phyloP scores from a whole-genome alignment of 768 basidiomycete genomes.

The Pleurotus ostreatus region DNA sequence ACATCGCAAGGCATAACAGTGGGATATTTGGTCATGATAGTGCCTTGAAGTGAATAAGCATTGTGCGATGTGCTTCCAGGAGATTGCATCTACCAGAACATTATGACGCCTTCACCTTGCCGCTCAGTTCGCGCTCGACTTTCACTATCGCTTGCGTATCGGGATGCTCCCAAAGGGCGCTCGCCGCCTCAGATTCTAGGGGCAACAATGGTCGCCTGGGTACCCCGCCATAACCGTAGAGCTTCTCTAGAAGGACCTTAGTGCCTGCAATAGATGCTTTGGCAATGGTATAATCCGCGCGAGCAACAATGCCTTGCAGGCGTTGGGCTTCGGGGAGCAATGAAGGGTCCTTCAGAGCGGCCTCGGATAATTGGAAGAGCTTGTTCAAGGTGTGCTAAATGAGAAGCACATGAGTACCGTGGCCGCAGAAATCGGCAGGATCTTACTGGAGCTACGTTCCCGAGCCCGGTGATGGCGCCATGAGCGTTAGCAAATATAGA shows the following conservation, averaged over 20 bases:
- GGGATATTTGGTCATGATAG: not conserved
- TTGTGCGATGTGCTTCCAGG: not conserved
- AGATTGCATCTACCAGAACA: not conserved
- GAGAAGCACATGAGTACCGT: slow-evolving; percentile 4
- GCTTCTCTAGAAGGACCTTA: slow-evolving; percentile 72
- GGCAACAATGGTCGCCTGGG: slow-evolving; percentile 79
- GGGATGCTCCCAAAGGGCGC: slow-evolving; percentile 67
- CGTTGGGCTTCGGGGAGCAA: slow-evolving; percentile 65
- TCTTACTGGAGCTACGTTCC: slow-evolving; percentile 71
- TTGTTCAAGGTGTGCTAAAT: slow-evolving; percentile 52
- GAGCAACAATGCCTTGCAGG: slow-evolving; percentile 78
- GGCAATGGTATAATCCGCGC: slow-evolving; percentile 76
- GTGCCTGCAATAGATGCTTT: slow-evolving; percentile 77
- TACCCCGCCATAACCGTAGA: slow-evolving; percentile 77
- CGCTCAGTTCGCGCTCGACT: slow-evolving; percentile 55
- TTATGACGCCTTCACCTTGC: slow-evolving; percentile 23
- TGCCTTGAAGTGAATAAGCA: not conserved
- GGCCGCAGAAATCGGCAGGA: slow-evolving; percentile 10
- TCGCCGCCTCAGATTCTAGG: slow-evolving; percentile 50
- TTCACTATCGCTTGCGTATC: slow-evolving; percentile 66
- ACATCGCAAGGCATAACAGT: not conserved
- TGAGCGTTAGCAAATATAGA: slow-evolving; percentile 70
- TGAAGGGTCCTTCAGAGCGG: slow-evolving; percentile 48
- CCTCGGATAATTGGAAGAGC: slow-evolving; percentile 60
- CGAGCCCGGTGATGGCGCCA: slow-evolving; percentile 89